Evolutionary conservation across 2,329 filamentous ascomycete species (phyloP).

Genomic region (Botrytis fragariae): DNA sequence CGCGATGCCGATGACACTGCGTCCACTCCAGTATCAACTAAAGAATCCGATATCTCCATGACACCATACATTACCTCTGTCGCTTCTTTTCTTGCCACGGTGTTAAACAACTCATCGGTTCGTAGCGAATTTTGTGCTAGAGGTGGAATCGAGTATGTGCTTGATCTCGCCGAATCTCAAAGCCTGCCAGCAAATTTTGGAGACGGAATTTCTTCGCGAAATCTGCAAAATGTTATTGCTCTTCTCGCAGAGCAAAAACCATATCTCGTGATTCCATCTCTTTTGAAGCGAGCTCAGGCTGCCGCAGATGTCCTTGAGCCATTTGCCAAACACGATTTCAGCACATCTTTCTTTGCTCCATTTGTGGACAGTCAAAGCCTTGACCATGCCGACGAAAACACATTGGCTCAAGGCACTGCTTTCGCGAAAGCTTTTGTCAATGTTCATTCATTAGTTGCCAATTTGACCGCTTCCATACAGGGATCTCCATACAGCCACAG

Average conservation of each 20-base stretch:
- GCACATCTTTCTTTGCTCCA: slow-evolving; percentile 66
- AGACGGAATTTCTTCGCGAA: slow-evolving; percentile 63
- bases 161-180: slow-evolving; percentile 80
- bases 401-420: slow-evolving; percentile 64
- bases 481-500: slow-evolving; percentile 56
- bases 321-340: slow-evolving; percentile 53
- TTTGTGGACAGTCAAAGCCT: slow-evolving; percentile 51
- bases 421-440: slow-evolving; percentile 76
- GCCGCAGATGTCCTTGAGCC: slow-evolving; percentile 67
- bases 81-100: slow-evolving; percentile 65
- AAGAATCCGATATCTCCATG: slow-evolving; percentile 33
- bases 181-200: slow-evolving; percentile 74
- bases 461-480: slow-evolving; percentile 72
- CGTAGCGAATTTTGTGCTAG: slow-evolving; percentile 64
- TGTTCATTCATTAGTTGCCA: slow-evolving; percentile 71
- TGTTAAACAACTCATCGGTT: slow-evolving; percentile 36
- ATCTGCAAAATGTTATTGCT: slow-evolving; percentile 71
- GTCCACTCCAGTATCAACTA: slow-evolving; percentile 8
- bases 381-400: slow-evolving; percentile 42
- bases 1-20: slow-evolving; percentile 46
- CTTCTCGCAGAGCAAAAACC: slow-evolving; percentile 78
- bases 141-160: slow-evolving; percentile 77
- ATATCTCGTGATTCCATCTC: slow-evolving; percentile 75
- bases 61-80: slow-evolving; percentile 67
- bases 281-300: slow-evolving; percentile 71